Evolutionary conservation across 179 eudicot species (phyloP), one percentile per base, ranked within the genome.

Genomic region (Camellia oleifera): DNA sequence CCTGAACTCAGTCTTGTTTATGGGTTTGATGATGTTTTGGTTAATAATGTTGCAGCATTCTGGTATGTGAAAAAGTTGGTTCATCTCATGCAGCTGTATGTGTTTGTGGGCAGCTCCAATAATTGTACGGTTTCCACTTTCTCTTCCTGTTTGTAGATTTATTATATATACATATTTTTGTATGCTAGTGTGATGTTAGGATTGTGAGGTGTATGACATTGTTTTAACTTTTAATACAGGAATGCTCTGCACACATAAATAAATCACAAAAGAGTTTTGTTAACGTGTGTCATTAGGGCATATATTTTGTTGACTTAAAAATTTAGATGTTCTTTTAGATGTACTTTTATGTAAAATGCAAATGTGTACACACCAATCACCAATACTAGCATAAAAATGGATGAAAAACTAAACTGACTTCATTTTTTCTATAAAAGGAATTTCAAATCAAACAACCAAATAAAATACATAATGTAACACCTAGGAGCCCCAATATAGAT

Each of bases 11-110:
- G 44, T 80, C 78, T 20, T 86, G 70, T 9, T 82, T 53, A 6
- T 78, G 17, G 54, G 56, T 58, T 77, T 68, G 66, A 17, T 85
- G 65, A 78, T 74, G 50, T 87, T 86, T 63, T 84, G 87, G 81
- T 78, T 83, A 83, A 57, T 73, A 32, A 32, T 32, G 40, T 32
- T 32, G 56, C 67, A 68, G 62, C 64, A 53, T 15, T 67, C 75
- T 11, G 61, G 44, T 72, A 18, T 50, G 75, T 72, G 18, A 32
- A 32, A 32, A 72, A 72, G 44, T 17, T 14, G 15, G 3, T 52
- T 14, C 9, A 40, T 17, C 12, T 71, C 7, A 7, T 72, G 6
- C 11, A 10, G 62, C 60, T 45, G 50, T 12, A 6, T 50, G 73
- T 23, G 44, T 13, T 11, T 18, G 20, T 62, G 45, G 61, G 53